phyloP scores from a whole-genome alignment of 2,329 filamentous ascomycete species.

The Lachnellula suecica region DNA sequence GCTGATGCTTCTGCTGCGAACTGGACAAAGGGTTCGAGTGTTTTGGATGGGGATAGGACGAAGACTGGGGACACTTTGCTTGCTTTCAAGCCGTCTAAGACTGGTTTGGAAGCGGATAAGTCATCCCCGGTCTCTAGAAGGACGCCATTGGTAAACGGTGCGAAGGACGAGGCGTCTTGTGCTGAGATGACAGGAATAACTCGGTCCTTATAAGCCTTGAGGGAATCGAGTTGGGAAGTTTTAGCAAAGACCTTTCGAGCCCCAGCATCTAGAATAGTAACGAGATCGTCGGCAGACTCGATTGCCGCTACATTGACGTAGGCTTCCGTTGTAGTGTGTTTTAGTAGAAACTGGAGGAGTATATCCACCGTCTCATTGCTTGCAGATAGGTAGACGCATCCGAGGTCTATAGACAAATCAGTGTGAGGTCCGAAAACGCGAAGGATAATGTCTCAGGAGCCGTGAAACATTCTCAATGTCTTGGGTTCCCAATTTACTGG shows the following conservation, averaged over 20 bases:
- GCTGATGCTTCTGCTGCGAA: constrained; percentile 37
- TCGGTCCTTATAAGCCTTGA: constrained; percentile 54
- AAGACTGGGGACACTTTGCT: constrained; percentile 31
- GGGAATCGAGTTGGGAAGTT: constrained; percentile 62
- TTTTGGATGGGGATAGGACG: constrained; percentile 17
- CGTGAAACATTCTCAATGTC: too few relatives aligned
- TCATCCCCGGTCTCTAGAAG: constrained; percentile 35
- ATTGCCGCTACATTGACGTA: constrained; percentile 78
- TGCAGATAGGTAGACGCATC: constrained; percentile 57
- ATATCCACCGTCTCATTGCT: constrained; percentile 31
- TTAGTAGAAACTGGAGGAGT: constrained; percentile 43
- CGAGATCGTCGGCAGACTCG: constrained; percentile 67
- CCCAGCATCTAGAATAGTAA: constrained; percentile 80
- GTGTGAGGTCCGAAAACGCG: too few relatives aligned
- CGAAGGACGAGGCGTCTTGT: constrained; percentile 8
- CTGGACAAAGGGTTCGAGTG: constrained; percentile 17
- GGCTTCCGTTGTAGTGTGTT: constrained; percentile 55
- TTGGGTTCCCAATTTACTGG: too few relatives aligned
- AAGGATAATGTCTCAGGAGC: too few relatives aligned
- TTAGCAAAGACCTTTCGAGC: constrained; percentile 82
- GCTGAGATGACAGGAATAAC: constrained; percentile 47
- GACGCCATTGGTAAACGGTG: constrained; percentile 31
- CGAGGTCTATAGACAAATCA: too few relatives aligned
- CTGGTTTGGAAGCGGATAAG: constrained; percentile 37
- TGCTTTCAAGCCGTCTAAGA: constrained; percentile 23